Base-by-base conservation (phyloP, 108 stramenopile genomes). In the Nannochloropsis salina region DNA sequence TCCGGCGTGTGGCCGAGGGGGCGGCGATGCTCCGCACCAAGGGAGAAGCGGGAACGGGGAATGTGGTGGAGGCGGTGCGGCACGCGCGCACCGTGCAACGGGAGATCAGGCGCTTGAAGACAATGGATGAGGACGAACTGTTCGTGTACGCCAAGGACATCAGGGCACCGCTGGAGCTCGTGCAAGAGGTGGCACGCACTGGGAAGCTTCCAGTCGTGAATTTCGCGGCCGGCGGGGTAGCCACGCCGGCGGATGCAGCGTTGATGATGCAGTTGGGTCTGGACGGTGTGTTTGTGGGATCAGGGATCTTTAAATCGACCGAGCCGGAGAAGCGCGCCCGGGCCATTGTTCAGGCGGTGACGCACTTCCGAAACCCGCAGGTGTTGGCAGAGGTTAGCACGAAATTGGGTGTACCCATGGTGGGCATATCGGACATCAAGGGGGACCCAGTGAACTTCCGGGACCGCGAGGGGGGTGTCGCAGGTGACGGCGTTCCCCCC, bases 211-310 rank as follows among this genome's bases (percentile, higher is more conserved):
- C 98, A 10, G 97, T 99, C 8, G 98, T 99, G 5, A 99, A 99
- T 92, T 99, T 99, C 89, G 98, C 98, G 80, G 98, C 98, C 22
- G 98, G 98, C 41, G 98, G 98, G 42, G 96, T 99, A 42, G 98
- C 98, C 83, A 99, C 98, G 79, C 98, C 98, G 9, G 97, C 97
- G 15, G 98, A 99, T 90, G 98, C 98, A 6, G 98, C 98, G 8
- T 92, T 99, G 83, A 98, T 99, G 97, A 99, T 99, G 98, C 98
- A 99, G 93, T 93, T 99, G 18, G 98, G 98, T 84, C 92, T 97
- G 90, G 98, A 99, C 89, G 98, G 98, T 41, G 98, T 99, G 61
- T 99, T 99, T 87, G 98, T 99, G 10, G 98, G 98, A 22, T 94
- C 93, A 83, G 98, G 98, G 9, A 99, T 99, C 88, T 99, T 99